Base-by-base conservation (phyloP, 192 early-diverging fungal species). In the Paraglomus brasilianum region DNA sequence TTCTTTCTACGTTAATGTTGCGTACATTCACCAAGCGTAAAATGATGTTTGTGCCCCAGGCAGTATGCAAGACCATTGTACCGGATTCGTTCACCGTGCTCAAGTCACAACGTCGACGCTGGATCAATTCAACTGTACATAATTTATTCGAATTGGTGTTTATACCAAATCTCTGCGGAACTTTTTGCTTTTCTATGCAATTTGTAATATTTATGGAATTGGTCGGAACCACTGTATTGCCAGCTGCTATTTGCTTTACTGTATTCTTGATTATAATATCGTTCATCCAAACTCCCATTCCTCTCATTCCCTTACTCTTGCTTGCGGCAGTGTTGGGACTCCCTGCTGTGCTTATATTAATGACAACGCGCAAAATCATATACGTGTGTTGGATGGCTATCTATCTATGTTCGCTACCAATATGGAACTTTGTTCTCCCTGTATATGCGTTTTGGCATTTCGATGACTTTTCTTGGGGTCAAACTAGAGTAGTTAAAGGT, bases 121-220 rank as follows among this genome's bases (percentile, higher is more conserved):
- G 94, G 94, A 96, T 96, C 76, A 96, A 96, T 78, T 91, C 89
- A 51, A 96, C 94, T 0, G 88, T 96, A 72, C 94, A 96, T 76
- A 96, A 96, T 71, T 80, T 96, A 69, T 62, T 94, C 77, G 92
- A 94, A 76, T 77, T 96, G 66, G 85, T 96, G 55, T 84, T 91
- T 48, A 92, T 97, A 24, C 83, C 86, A 61, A 90, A 94, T 79
- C 81, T 97, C 30, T 97, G 95, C 77, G 95, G 95, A 22, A 94
- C 88, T 13, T 95, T 95, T 76, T 97, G 95, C 73, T 90, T 95
- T 69, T 91, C 89, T 43, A 92, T 95, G 93, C 95, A 97, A 87
- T 97, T 97, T 81, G 83, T 95, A 44, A 87, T 98, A 53, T 90
- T 93, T 67, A 91, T 98, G 88, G 94, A 98, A 55, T 80, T 98